Conservation (phyloP, 2,329 filamentous ascomycete species). For the Fusarium camptoceras region DNA sequence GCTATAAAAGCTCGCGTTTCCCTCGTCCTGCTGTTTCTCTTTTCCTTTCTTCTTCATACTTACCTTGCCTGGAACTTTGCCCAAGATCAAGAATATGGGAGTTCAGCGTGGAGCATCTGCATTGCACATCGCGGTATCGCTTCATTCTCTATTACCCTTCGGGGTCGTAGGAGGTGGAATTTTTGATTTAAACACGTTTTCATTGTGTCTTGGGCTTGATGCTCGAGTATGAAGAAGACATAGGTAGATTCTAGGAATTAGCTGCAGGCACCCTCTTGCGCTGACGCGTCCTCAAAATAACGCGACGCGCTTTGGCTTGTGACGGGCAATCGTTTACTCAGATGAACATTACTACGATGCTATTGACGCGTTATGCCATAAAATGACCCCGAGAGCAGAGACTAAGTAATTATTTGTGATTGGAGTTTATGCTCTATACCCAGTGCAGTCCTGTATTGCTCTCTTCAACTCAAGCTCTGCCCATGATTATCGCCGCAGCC, state of each 20-base stretch:
- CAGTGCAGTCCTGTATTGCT: no score
- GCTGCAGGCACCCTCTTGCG: accelerated
- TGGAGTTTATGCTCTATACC: no score
- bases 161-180: constrained; percentile 19
- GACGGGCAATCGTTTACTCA: no score
- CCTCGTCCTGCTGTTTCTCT: background rate
- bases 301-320: background rate
- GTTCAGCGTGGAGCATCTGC: constrained; percentile 19
- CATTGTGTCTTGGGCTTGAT: constrained; percentile 8
- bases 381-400: no score
- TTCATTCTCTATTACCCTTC: constrained; percentile 19
- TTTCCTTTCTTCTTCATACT: constrained; percentile 22
- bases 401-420: no score
- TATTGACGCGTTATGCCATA: no score
- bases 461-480: background rate
- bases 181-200: constrained; percentile 23
- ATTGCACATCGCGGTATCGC: constrained; percentile 23
- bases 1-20: background rate
- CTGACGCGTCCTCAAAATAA: background rate
- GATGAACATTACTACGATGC: no score
- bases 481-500: constrained; percentile 44
- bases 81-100: constrained; percentile 15
- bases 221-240: constrained; percentile 1
- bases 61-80: constrained; percentile 23
- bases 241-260: accelerated